phyloP scores from a whole-genome alignment of 768 basidiomycete genomes.

The Kwoniella mangroviensis region DNA sequence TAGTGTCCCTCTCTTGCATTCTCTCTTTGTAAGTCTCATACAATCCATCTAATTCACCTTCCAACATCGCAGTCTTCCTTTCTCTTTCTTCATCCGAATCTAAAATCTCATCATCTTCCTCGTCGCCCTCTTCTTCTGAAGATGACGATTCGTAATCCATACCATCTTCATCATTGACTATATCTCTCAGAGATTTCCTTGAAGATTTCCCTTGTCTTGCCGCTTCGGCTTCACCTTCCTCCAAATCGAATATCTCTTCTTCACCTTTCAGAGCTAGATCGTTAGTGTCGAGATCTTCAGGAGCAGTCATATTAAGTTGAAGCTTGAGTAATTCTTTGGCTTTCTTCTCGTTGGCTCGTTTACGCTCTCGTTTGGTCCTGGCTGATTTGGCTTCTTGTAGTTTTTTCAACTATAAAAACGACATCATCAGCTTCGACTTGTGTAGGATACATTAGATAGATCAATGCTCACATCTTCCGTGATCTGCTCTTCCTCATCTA shows the following conservation, averaged over 20 bases:
- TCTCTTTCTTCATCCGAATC: constrained; percentile 69
- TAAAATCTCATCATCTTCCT: constrained; percentile 60
- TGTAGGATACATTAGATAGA: neutral
- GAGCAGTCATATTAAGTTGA: constrained; percentile 96
- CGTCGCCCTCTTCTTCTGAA: constrained; percentile 48
- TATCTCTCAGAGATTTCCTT: constrained; percentile 61
- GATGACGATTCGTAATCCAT: constrained; percentile 58
- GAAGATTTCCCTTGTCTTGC: constrained; percentile 58
- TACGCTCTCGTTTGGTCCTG: constrained; percentile 76
- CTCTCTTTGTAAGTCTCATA: constrained; percentile 85
- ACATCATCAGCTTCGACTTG: no score
- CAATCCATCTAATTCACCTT: constrained; percentile 83
- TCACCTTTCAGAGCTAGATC: constrained; percentile 66
- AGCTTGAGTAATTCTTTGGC: constrained; percentile 86
- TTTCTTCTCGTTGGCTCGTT: constrained; percentile 86
- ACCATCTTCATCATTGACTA: constrained; percentile 59
- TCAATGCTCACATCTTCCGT: constrained; percentile 73
- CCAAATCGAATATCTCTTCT: constrained; percentile 90
- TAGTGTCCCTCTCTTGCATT: constrained; percentile 80
- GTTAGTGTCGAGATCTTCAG: constrained; percentile 85
- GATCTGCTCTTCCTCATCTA: constrained; percentile 88
- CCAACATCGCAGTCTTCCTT: constrained; percentile 67
- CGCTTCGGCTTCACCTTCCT: constrained; percentile 64
- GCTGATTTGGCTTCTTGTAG: constrained; percentile 75
- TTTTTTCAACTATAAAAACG: constrained; percentile 70